Evolutionary conservation across 2,329 filamentous ascomycete genomes (phyloP).

Genomic region (Capronia epimyces): DNA sequence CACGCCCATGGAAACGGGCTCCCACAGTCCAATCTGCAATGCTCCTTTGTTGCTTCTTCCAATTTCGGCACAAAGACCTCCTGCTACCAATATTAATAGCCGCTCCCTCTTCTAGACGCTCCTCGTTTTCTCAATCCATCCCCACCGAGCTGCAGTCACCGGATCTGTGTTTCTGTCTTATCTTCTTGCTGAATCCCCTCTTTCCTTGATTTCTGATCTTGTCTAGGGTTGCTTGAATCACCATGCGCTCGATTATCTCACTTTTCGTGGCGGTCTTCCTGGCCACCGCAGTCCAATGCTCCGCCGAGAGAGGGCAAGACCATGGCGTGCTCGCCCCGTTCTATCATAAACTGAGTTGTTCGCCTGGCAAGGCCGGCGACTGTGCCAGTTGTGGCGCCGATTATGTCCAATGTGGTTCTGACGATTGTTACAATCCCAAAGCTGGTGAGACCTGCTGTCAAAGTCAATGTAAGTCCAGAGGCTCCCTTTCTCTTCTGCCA

Average conservation of each 20-base stretch:
- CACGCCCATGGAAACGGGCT: slow-evolving; percentile 14
- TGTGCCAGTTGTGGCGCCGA: slow-evolving; percentile 15
- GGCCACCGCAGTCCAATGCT: slow-evolving; percentile 10
- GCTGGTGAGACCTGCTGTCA: slow-evolving; percentile 27
- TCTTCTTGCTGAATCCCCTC: slow-evolving; percentile 2
- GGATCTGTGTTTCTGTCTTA: slow-evolving; percentile 10
- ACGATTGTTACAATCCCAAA: slow-evolving; percentile 26
- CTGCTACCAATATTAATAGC: slow-evolving; percentile 9
- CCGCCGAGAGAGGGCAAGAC: neutral
- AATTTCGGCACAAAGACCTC: slow-evolving; percentile 21
- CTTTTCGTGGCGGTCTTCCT: slow-evolving; percentile 11
- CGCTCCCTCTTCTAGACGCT: neutral
- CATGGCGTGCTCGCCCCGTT: neutral
- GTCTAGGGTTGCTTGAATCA: neutral
- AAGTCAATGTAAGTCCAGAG: slow-evolving; percentile 21
- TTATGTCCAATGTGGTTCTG: slow-evolving; percentile 14
- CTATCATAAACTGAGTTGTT: slow-evolving; percentile 3
- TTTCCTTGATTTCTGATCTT: slow-evolving; percentile 1
- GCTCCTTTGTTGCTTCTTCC: slow-evolving; percentile 17
- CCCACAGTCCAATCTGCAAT: slow-evolving; percentile 9
- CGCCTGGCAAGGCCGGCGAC: slow-evolving; percentile 3
- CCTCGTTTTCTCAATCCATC: neutral
- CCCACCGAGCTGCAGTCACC: slow-evolving; percentile 8
- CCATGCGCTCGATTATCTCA: slow-evolving; percentile 16
- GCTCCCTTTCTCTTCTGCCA: neutral